These are phyloP conservation scores for Polyplosphaeria fusca DNA, from an alignment of 495 filamentous ascomycete species.

Conservation along the genomic window DNA sequence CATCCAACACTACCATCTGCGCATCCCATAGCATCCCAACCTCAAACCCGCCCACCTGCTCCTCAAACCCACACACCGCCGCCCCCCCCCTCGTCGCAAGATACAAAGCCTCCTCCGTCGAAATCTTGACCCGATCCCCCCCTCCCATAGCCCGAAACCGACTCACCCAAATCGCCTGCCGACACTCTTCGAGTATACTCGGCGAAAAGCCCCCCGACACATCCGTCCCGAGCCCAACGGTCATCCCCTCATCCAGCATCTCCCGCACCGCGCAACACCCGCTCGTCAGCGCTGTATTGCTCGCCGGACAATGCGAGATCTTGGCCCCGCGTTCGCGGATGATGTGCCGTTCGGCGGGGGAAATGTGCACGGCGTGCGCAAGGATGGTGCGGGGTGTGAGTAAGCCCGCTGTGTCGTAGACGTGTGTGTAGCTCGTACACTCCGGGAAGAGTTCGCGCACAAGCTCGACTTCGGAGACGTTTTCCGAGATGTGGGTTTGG, in stretches of 20 bases:
- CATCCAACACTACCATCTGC: constrained; percentile 67
- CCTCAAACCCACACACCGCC: constrained; percentile 65
- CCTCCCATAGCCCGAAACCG: constrained; percentile 59
- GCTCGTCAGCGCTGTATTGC: constrained; percentile 73
- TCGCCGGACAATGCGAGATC: constrained; percentile 81
- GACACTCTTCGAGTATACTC: constrained; percentile 71
- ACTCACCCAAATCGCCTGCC: constrained; percentile 73
- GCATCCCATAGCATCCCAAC: constrained; percentile 89
- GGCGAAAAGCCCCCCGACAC: constrained; percentile 80
- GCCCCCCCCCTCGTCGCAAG: constrained; percentile 81
- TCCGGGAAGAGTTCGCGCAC: constrained; percentile 69
- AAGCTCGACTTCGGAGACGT: constrained; percentile 65
- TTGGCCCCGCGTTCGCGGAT: constrained; percentile 59
- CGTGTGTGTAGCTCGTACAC: constrained; percentile 61
- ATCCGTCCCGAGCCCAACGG: constrained; percentile 84
- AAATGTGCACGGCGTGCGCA: constrained; percentile 80
- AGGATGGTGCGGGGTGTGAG: constrained; percentile 73
- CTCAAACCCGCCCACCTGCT: constrained; percentile 71
- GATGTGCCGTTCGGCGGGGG: constrained; percentile 57
- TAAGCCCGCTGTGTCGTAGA: constrained; percentile 72
- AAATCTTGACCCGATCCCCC: constrained; percentile 54
- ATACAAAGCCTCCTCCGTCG: constrained; percentile 83
- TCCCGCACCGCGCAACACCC: constrained; percentile 69
- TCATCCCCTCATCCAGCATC: constrained; percentile 70
- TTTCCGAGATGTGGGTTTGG: constrained; percentile 94